phyloP scores from a whole-genome alignment of 805 yeast genomes.

The Metschnikowia anglica region DNA sequence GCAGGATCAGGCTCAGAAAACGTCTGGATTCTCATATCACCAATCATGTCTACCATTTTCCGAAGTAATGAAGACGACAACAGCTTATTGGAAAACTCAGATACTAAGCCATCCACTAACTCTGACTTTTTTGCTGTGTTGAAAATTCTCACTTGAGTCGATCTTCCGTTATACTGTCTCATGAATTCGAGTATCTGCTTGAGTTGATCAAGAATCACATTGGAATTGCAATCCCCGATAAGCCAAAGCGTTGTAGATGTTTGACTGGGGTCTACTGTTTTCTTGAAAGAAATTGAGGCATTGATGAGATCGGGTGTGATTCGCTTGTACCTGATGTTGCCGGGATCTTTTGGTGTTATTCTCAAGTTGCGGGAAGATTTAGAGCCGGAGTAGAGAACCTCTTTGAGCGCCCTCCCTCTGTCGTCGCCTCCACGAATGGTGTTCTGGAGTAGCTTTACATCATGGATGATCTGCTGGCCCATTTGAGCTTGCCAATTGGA shows the following conservation, averaged over 20 bases:
- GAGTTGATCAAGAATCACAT: constrained; percentile 45
- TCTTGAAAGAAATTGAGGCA: constrained; percentile 24
- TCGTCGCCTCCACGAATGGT: constrained; percentile 27
- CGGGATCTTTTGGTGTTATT: constrained; percentile 35
- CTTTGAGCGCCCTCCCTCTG: constrained; percentile 32
- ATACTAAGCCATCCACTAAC: constrained; percentile 5
- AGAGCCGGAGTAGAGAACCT: constrained; percentile 45
- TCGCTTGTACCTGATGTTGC: constrained; percentile 32
- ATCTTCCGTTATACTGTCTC: constrained; percentile 22
- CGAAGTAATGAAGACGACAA: constrained; percentile 48
- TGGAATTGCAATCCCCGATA: constrained; percentile 54
- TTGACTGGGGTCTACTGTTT: constrained; percentile 16
- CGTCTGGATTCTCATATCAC: constrained; percentile 14
- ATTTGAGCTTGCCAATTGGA: constrained; percentile 56
- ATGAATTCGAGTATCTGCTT: constrained; percentile 31
- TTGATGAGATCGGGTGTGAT: constrained; percentile 28
- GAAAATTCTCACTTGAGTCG: constrained; percentile 39
- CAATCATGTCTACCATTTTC: constrained; percentile 34
- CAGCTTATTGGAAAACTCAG: constrained; percentile 17
- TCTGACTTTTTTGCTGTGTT: constrained; percentile 22
- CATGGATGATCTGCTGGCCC: constrained; percentile 54
- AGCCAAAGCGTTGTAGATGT: constrained; percentile 56
- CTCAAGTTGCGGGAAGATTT: constrained; percentile 44
- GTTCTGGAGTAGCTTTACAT: constrained; percentile 39
- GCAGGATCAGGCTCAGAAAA: constrained; percentile 3